Base-by-base conservation (phyloP, 768 basidiomycete species). In the Dacryopinax primogenitus region DNA sequence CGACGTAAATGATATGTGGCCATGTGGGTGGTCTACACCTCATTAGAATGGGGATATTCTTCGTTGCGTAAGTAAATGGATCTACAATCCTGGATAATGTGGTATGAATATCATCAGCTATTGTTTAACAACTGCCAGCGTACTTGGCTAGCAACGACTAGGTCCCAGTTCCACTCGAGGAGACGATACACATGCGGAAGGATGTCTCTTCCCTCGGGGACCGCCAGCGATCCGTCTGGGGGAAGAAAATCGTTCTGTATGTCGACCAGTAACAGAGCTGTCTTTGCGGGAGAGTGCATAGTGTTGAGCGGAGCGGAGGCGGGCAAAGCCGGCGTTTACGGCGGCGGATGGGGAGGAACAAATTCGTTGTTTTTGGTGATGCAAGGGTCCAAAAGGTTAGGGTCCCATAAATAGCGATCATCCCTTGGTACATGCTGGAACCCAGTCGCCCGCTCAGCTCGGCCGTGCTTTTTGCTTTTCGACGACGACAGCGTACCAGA, bases 161-260 rank as follows among this genome's bases (percentile, higher is more conserved):
- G 23, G 21, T 72, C 71, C 73, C 75, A 80, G 32, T 72, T 64
- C 1, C 66, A 65, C 15, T 67, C 47, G 63, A 92, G 78, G 39
- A 91, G 78, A n/a, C 71, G 71, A 69, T 84, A 80, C 58, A 90
- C 78, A 7, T 75, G 71, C 0, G 79, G 77, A 62, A 92, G 74
- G 65, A 90, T 84, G 3, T 77, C 75, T 33, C 79, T 76, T 0
- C 83, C 90, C 21, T 78, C 79, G 1, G 82, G 76, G 13, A 90
- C 88, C 1, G 89, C 84, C 36, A 94, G 82, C 3, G 84, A 80
- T 1, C 90, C 91, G 21, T 76, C 73, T 0, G 77, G 77, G 0
- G 79, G 79, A 30, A 91, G 81, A 70, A 94, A 94, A 73, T 94
- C 91, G 71, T 88, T 82, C 72, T 94, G 91, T 73, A 90, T 81